These are phyloP conservation scores for Wickerhamiella domercqiae DNA, from an alignment of 805 yeast genomes.

Conservation along the genomic window DNA sequence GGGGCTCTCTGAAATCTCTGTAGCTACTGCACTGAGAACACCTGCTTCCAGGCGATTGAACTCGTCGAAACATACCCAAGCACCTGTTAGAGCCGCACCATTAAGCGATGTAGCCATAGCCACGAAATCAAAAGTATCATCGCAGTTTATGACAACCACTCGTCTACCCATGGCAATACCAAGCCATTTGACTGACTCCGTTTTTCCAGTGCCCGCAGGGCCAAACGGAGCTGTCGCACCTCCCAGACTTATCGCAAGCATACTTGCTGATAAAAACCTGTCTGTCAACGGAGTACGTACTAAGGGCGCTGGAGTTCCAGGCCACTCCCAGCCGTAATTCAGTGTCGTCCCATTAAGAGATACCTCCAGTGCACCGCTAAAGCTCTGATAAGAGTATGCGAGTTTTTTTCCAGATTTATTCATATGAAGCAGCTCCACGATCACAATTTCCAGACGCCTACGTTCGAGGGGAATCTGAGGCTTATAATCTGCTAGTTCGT, in stretches of 20 bases:
- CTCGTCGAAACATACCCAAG: conserved; percentile 96
- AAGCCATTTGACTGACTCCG: conserved; percentile 75
- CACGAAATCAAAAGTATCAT: conserved; percentile 69
- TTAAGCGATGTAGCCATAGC: conserved; percentile 61
- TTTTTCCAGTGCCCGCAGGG: conserved; percentile 96
- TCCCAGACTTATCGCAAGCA: conserved; percentile 55
- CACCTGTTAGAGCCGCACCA: conserved; percentile 71
- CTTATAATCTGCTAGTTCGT: conserved; percentile 14
- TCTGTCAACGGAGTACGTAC: conserved; percentile 65
- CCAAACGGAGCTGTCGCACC: conserved; percentile 89
- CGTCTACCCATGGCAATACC: conserved; percentile 65
- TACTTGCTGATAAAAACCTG: conserved; percentile 48
- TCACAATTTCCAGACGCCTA: conserved; percentile 40
- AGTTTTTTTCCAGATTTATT: conserved; percentile 28
- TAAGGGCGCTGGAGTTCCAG: conserved; percentile 57
- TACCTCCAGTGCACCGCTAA: conserved; percentile 28
- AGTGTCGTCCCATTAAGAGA: conserved; percentile 38
- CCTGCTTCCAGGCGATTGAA: conserved; percentile 63
- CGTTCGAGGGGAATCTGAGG: conserved; percentile 19
- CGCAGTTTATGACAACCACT: conserved; percentile 84
- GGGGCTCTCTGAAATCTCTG: conserved; percentile 52
- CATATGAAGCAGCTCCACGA: conserved; percentile 55
- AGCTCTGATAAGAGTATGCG: neutral
- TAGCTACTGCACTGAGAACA: conserved; percentile 70
- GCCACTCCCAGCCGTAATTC: conserved; percentile 65